Base-by-base conservation (phyloP, 208 protist species). In the Trypanosomatidae sp. region DNA sequence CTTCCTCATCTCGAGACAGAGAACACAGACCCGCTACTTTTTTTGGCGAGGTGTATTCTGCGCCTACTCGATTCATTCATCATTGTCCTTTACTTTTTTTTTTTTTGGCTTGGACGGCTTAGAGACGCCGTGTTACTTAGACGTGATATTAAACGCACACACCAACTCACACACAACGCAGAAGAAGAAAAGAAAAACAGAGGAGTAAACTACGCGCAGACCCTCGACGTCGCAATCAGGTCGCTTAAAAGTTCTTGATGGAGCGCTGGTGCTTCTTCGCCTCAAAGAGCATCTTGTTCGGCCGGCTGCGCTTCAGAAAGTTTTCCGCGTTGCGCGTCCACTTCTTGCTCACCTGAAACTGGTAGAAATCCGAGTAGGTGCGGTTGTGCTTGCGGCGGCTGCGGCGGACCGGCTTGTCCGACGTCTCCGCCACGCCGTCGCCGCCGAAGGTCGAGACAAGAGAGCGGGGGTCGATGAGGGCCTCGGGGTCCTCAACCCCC, bases 281-380 rank as follows among this genome's bases (percentile, higher is more conserved):
- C 69, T 91, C 92, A 79, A 97, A 95, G 46, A 97, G 80, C 36
- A 85, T 84, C 81, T 89, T 93, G 76, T 89, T 78, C 1, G 84
- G 85, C 15, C 87, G 80, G n/a, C 90, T 89, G 44, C 85, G 85
- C 39, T 86, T 87, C 39, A 97, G 68, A 65, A 97, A 97, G 67
- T 84, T 91, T 77, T 97, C 92, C 39, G 92, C 92, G 59, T 97
- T 97, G 7, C 83, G 79, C 12, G 92, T 94, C 91, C 92, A 97
- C 39, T 81, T 82, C 74, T 87, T 86, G 67, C 87, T 94, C 58
- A 97, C 90, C 83, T 97, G 92, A 71, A 93, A 97, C 73, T 97
- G 90, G 64, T 97, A 97, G 56, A 97, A 97, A 58, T 95, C 90
- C 0, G 85, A 87, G 66, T 82, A 90, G 47, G 87, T 88, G 47